Conservation (phyloP, 305 asterid genomes). For the Fraxinus paxiana region DNA sequence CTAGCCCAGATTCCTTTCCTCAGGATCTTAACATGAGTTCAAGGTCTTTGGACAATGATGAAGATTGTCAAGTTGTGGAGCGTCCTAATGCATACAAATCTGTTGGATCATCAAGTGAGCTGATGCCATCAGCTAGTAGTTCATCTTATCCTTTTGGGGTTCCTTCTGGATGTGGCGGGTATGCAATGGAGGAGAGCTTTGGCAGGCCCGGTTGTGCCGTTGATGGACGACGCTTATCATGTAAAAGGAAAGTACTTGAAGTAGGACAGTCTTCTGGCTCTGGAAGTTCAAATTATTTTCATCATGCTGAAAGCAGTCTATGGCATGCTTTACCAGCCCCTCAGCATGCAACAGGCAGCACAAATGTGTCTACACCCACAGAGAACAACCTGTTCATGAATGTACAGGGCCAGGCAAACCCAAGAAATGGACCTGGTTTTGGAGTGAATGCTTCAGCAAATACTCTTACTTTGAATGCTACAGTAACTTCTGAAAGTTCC, state of each 20-base stretch:
- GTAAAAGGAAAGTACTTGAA: slow-evolving; percentile 78
- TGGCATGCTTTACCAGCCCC: slow-evolving; percentile 42
- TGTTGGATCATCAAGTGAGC: slow-evolving; percentile 40
- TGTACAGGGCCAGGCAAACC: slow-evolving; percentile 47
- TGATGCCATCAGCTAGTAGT: slow-evolving; percentile 33
- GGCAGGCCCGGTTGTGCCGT: slow-evolving; percentile 44
- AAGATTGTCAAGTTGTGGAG: slow-evolving; percentile 52
- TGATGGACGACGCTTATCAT: slow-evolving; percentile 50
- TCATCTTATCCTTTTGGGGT: slow-evolving; percentile 39
- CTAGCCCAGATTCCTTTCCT: slow-evolving; percentile 35
- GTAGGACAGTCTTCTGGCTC: slow-evolving; percentile 65
- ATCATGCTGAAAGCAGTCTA: slow-evolving; percentile 43
- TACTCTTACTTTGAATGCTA: slow-evolving; percentile 34
- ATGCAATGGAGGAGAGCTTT: slow-evolving; percentile 37
- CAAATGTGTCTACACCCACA: slow-evolving; percentile 28
- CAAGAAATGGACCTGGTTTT: slow-evolving; percentile 59
- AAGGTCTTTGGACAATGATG: slow-evolving; percentile 34
- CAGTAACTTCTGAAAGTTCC: slow-evolving; percentile 40
- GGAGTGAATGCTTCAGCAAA: slow-evolving; percentile 42
- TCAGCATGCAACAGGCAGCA: slow-evolving; percentile 30
- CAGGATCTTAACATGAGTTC: slow-evolving; percentile 54
- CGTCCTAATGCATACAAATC: slow-evolving; percentile 35
- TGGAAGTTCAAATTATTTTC: slow-evolving; percentile 49
- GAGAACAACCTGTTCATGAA: slow-evolving; percentile 31
- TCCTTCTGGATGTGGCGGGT: slow-evolving; percentile 39